Base-by-base conservation (phyloP, 2,329 filamentous ascomycete species). In the Beauveria caledonica region DNA sequence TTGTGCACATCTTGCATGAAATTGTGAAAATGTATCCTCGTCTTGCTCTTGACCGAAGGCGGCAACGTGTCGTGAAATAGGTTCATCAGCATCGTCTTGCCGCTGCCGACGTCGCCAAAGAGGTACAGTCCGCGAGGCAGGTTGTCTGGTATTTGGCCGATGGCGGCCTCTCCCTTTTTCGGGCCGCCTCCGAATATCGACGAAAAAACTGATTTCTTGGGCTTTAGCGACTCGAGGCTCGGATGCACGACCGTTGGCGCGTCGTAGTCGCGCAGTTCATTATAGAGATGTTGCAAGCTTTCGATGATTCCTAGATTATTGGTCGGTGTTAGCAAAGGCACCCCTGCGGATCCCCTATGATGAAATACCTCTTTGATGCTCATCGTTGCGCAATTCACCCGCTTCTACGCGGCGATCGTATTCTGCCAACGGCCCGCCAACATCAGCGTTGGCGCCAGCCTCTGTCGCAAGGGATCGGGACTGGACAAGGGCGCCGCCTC, bases 31-130 rank as follows among this genome's bases (percentile, higher is more conserved):
- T 99, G 94, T 69, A 99, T 97, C 52, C 94, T 83, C 51, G 88
- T 95, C 77, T 96, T 97, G 36, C 86, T 85, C 61, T 80, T 82
- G 65, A 97, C 92, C 62, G 88, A 87, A 17, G 78, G 72, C 0
- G 94, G 94, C 23, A 97, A 78, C 0, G 93, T 97, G 65, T 97
- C 92, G 77, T 92, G 96, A 74, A 97, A 97, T 54, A 99, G 79
- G 71, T 99, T 93, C 94, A 99, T 99, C 70, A 99, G 80, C 94
- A 99, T 99, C 2, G 94, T 99, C 80, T 99, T 99, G 63, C 94
- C 94, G 68, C 91, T 95, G 45, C 94, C 94, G 2, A 99, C 94
- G 72, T 99, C 94, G 62, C 94, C 94, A 69, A 90, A 97, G 73
- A 99, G 88, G 74, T 99, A 99, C 36, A 99, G 76, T 0, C 94